Conservation (phyloP, 2,329 filamentous ascomycete species). For the Aaosphaeria arxii region DNA sequence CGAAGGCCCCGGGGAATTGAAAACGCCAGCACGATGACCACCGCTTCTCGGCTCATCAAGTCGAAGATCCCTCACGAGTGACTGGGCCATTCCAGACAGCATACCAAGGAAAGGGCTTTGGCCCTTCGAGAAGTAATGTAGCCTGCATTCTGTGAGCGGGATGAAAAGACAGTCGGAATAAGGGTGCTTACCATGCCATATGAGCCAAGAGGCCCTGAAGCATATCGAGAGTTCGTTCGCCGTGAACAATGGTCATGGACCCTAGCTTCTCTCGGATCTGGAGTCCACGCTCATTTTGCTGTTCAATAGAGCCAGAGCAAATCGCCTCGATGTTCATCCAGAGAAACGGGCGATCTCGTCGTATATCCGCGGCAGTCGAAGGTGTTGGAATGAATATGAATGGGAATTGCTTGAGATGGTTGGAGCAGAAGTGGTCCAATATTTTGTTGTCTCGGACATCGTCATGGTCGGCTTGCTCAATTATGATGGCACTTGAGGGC, state of each 20-base stretch:
- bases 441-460: not conserved
- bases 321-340: slow-evolving; percentile 17
- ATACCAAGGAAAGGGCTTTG: slow-evolving; percentile 17
- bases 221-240: slow-evolving; percentile 19
- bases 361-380: slow-evolving; percentile 5
- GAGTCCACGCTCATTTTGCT: slow-evolving; percentile 14
- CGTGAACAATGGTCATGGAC: slow-evolving; percentile 16
- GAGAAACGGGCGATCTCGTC: slow-evolving; percentile 9
- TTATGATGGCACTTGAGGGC: too few relatives aligned
- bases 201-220: slow-evolving; percentile 17
- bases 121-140: slow-evolving; percentile 12
- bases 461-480: not conserved
- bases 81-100: slow-evolving; percentile 10
- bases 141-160: not conserved
- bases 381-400: slow-evolving; percentile 6
- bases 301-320: slow-evolving; percentile 9
- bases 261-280: slow-evolving; percentile 13
- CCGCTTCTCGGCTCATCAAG: slow-evolving; percentile 12
- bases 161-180: not conserved
- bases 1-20: not conserved
- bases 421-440: slow-evolving; percentile 7
- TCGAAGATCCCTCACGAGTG: slow-evolving; percentile 16
- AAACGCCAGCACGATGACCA: slow-evolving; percentile 5
- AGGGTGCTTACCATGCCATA: slow-evolving; percentile 15
- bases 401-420: slow-evolving; percentile 10